A percentile compares a stretch with the other conserved stretches of the same genome.
phyloP scores from a whole-genome alignment of 1,284 basidiomycete genomes.

The Sanguinoderma infundibulare region DNA sequence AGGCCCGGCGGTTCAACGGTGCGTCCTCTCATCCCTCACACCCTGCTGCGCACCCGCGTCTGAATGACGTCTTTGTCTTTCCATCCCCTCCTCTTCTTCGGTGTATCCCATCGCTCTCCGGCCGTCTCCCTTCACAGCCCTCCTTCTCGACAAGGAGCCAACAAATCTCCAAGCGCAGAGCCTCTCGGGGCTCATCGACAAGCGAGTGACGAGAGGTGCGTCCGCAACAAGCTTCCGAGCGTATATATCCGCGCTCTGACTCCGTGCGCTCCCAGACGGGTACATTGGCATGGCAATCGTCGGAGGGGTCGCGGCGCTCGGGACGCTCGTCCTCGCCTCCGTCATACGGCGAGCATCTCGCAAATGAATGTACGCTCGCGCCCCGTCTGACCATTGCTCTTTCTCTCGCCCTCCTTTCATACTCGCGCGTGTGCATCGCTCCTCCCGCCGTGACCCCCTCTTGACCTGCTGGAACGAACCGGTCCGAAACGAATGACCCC shows the following conservation, averaged over 20 bases:
- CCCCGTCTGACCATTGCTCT: conserved; percentile 12
- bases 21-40: conserved; percentile 35
- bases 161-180: conserved; percentile 94
- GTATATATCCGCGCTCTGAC: not conserved
- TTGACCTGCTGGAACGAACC: not conserved
- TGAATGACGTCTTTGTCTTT: not conserved
- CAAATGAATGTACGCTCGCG: conserved; percentile 52
- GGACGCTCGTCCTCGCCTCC: conserved; percentile 82
- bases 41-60: not conserved
- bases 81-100: not conserved
- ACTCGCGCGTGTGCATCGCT: not conserved
- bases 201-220: conserved; percentile 84
- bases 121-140: conserved; percentile 49
- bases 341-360: conserved; percentile 85
- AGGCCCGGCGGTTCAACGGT: conserved; percentile 95
- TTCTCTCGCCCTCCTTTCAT: not conserved
- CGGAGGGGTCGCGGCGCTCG: conserved; percentile 87
- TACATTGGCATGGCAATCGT: conserved; percentile 95
- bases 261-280: conserved; percentile 59
- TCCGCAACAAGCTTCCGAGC: too few relatives aligned
- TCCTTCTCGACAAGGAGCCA: conserved; percentile 93
- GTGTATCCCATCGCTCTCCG: not conserved
- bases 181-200: conserved; percentile 84
- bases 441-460: not conserved
- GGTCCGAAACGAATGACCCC: not conserved